Evolutionary conservation across 768 basidiomycete species (phyloP).

Genomic region (Termitomyces sp.): DNA sequence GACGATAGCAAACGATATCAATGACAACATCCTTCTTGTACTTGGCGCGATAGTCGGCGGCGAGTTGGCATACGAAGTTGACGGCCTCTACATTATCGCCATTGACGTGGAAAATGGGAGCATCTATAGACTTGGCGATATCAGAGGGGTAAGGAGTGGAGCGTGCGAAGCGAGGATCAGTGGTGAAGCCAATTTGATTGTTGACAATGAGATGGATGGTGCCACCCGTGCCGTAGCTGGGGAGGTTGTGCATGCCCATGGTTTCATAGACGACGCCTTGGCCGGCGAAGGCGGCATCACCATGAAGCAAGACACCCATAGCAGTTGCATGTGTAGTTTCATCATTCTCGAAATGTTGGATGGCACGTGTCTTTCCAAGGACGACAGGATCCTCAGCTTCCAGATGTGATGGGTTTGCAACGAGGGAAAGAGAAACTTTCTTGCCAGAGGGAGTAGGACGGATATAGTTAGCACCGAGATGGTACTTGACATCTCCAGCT

Average conservation of each 20-base stretch:
- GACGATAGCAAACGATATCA: slow-evolving; percentile 98
- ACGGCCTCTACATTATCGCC: slow-evolving; percentile 98
- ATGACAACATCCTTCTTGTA: slow-evolving; percentile 99
- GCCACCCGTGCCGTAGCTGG: slow-evolving; percentile 94
- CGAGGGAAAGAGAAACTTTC: slow-evolving; percentile 94
- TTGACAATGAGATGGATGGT: slow-evolving; percentile 98
- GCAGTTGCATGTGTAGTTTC: slow-evolving; percentile 76
- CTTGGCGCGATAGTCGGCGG: slow-evolving; percentile 96
- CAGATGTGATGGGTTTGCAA: slow-evolving; percentile 97
- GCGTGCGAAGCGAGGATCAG: slow-evolving; percentile 94
- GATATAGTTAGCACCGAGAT: slow-evolving; percentile 97
- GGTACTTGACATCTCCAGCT: slow-evolving; percentile 98
- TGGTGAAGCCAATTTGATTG: slow-evolving; percentile 99
- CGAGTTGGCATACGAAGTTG: slow-evolving; percentile 96
- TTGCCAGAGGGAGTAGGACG: slow-evolving; percentile 97
- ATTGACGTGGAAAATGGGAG: slow-evolving; percentile 99
- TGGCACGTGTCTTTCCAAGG: slow-evolving; percentile 96
- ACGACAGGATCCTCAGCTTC: slow-evolving; percentile 98
- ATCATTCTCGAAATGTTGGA: slow-evolving; percentile 92
- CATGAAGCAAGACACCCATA: slow-evolving; percentile 94
- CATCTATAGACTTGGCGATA: slow-evolving; percentile 96
- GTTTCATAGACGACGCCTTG: slow-evolving; percentile 99
- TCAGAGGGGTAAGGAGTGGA: slow-evolving; percentile 98
- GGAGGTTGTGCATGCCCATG: slow-evolving; percentile 95
- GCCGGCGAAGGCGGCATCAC: slow-evolving; percentile 97